Conservation (phyloP, 257 asterid species). For the Nicotiana noctiflora region DNA sequence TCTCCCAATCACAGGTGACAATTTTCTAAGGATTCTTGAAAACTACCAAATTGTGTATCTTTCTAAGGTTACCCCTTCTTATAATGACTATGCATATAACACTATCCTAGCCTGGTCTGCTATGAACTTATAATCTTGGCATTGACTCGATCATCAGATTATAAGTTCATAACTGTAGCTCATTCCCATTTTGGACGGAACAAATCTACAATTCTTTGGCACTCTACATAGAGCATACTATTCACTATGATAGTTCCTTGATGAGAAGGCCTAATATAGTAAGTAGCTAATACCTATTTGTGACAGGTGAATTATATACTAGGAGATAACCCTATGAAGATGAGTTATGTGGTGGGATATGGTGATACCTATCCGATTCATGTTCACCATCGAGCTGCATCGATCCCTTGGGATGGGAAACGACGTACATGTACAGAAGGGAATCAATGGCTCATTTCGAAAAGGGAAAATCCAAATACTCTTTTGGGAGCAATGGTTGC, state of each 20-base stretch:
- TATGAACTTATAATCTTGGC: neutral
- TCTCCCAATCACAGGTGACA: slow-evolving; percentile 44
- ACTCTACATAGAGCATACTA: neutral
- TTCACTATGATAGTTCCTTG: neutral
- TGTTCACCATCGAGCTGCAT: slow-evolving; percentile 56
- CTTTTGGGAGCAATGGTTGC: slow-evolving; percentile 51
- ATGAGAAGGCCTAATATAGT: neutral
- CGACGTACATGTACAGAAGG: slow-evolving; percentile 36
- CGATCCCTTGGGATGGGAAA: slow-evolving; percentile 42
- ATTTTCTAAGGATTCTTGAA: neutral
- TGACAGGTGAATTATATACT: slow-evolving; percentile 47
- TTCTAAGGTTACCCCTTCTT: neutral
- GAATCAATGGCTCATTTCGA: slow-evolving; percentile 23
- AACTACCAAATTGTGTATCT: neutral
- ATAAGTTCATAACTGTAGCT: neutral
- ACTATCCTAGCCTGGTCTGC: neutral
- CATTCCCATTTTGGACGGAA: neutral
- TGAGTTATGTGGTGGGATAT: slow-evolving; percentile 52
- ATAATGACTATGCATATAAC: neutral
- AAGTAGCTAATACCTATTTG: neutral
- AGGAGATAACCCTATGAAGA: slow-evolving; percentile 53
- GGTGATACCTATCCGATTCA: slow-evolving; percentile 35
- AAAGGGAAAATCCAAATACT: slow-evolving; percentile 31
- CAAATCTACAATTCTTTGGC: neutral
- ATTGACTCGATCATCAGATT: neutral